Base-by-base conservation (phyloP, 192 early-diverging fungal genomes). In the Backusella australiensis region DNA sequence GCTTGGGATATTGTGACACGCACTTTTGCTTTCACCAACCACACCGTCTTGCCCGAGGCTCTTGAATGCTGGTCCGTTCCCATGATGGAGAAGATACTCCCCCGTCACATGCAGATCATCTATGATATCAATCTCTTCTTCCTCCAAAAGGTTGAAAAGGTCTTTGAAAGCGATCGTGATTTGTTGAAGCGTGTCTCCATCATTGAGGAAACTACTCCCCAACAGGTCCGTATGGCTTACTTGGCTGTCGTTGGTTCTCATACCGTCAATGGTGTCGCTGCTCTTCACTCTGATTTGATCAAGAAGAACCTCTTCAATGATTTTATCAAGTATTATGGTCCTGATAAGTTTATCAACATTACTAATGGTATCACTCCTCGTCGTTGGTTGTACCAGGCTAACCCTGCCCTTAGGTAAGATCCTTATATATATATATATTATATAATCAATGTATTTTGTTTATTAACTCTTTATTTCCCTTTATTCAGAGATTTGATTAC, bases 71-170 rank as follows among this genome's bases (percentile, higher is more conserved):
- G 98, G 98, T 90, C 96, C 2, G 97, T 98, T 53, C 96, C 98
- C 1, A 93, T 98, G 88, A 82, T 99, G 75, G 86, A 91, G 79
- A 92, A 98, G 78, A 88, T 99, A 21, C 87, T 99, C 73, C 98
- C 98, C 41, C 91, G 98, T 76, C 96, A 97, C 85, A 93, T 99
- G 95, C 94, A 95, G 83, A 96, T 99, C 83, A 98, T 99, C 83
- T 99, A 97, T 81, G 97, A 99, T 83, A 94, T 99, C 90, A 99
- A 99, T 84, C 85, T 99, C 86, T 99, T 91, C 90, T 99, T 99
- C 85, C 83, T 99, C 75, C 98, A 99, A 87, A 85, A 86, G 66
- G 96, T 99, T 26, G 98, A 99, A 86, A 87, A 87, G 81, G 80
- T 80, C 76, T 96, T 86, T 86, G 95, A 95, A 12, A 89, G 88